phyloP scores from a whole-genome alignment of 805 yeast species.

The Ogataea ganodermae region DNA sequence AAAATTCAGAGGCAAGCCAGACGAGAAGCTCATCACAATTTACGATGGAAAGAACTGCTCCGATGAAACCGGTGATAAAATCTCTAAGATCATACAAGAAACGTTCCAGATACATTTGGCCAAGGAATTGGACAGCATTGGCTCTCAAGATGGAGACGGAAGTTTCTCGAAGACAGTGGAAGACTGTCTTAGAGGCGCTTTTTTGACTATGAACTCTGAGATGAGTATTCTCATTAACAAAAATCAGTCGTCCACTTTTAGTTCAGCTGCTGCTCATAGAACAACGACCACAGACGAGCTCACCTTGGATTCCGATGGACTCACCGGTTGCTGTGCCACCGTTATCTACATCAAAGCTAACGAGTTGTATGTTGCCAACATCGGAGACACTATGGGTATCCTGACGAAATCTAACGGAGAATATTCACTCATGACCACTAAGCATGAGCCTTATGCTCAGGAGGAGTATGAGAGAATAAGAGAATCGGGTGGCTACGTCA shows the following conservation, averaged over 20 bases:
- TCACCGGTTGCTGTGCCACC: conserved; percentile 84
- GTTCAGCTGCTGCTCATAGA: conserved; percentile 52
- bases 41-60: conserved; percentile 81
- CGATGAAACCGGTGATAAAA: conserved; percentile 57
- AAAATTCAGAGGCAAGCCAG: conserved; percentile 80
- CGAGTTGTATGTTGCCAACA: conserved; percentile 75
- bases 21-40: conserved; percentile 77
- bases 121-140: conserved; percentile 54
- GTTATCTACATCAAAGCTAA: conserved; percentile 75
- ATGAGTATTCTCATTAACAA: conserved; percentile 62
- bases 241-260: conserved; percentile 42
- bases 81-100: conserved; percentile 73
- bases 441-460: conserved; percentile 81
- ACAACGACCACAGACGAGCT: conserved; percentile 54
- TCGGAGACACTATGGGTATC: conserved; percentile 88
- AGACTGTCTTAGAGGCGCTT: conserved; percentile 81
- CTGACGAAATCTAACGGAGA: conserved; percentile 82
- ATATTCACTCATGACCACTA: conserved; percentile 65
- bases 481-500: conserved; percentile 88
- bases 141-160: conserved; percentile 38
- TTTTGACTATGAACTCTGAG: conserved; percentile 77
- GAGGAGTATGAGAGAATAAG: conserved; percentile 83
- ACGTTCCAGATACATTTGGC: conserved; percentile 67
- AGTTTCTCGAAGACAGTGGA: conserved; percentile 51
- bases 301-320: conserved; percentile 63